phyloP scores from a whole-genome alignment of 2,329 filamentous ascomycete genomes.

The Juglanconis oblonga region DNA sequence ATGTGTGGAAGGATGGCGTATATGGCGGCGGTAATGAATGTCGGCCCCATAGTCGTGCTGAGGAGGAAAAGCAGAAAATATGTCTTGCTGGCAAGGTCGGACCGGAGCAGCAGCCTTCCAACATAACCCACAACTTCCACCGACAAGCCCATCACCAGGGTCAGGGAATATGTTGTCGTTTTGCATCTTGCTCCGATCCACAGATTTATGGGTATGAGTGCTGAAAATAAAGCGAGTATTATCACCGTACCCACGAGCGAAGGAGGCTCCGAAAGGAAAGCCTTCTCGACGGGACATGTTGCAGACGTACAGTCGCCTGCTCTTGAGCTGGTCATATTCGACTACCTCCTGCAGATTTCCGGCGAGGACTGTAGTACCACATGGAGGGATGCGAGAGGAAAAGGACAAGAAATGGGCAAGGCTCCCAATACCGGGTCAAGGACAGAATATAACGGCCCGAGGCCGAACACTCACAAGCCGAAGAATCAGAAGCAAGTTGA shows the following conservation, averaged over 20 bases:
- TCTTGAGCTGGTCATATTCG: conserved; percentile 18
- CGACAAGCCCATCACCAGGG: conserved; percentile 38
- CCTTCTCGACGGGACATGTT: conserved; percentile 20
- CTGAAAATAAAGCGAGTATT: conserved; percentile 25
- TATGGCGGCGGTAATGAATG: conserved; percentile 41
- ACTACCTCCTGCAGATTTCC: background rate
- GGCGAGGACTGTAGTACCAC: background rate
- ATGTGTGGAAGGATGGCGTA: conserved; percentile 45
- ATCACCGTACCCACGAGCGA: conserved; percentile 23
- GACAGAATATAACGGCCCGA: conserved; percentile 10
- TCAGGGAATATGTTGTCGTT: conserved; percentile 38
- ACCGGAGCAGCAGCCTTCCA: conserved; percentile 41
- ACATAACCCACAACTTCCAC: conserved; percentile 46
- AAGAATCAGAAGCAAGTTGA: background rate
- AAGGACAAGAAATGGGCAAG: background rate
- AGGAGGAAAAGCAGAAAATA: conserved; percentile 44
- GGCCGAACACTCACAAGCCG: background rate
- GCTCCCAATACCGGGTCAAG: background rate
- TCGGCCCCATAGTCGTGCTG: conserved; percentile 46
- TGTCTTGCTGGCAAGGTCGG: conserved; percentile 28
- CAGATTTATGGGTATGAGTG: conserved; percentile 23
- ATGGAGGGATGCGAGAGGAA: background rate
- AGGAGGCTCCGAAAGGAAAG: conserved; percentile 20
- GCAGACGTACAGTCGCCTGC: conserved; percentile 21
- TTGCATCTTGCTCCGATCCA: conserved; percentile 23